phyloP scores from a whole-genome alignment of 768 basidiomycete species.

The Neoboletus subvelutipes region DNA sequence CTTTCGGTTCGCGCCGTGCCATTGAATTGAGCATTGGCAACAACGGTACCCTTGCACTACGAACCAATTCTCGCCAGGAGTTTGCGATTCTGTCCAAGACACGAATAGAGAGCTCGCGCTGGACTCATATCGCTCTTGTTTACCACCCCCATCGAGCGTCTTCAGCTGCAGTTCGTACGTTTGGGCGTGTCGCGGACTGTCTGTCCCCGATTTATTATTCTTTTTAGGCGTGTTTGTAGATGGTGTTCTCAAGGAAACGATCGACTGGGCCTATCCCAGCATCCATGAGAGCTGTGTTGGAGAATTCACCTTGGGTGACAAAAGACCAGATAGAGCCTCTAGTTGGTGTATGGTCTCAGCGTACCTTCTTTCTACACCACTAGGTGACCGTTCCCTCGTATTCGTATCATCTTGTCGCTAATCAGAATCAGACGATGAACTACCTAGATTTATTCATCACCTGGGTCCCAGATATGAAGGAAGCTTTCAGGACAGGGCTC shows the following conservation, averaged over 20 bases:
- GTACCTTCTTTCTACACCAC: constrained; percentile 55
- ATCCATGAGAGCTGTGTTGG: constrained; percentile 37
- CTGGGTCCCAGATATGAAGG: constrained; percentile 77
- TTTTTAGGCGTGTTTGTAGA: constrained; percentile 69
- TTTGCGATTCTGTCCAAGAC: constrained; percentile 45
- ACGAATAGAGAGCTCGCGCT: constrained; percentile 52
- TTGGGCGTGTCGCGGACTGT: background rate
- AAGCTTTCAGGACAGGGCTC: constrained; percentile 68
- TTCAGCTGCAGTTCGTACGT: constrained; percentile 61
- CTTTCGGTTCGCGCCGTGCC: constrained; percentile 30
- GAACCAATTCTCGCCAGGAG: constrained; percentile 39
- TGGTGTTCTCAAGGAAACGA: constrained; percentile 60
- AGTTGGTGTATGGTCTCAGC: constrained; percentile 69
- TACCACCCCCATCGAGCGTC: constrained; percentile 58
- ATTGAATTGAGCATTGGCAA: constrained; percentile 49
- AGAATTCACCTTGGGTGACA: constrained; percentile 58
- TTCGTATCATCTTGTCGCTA: constrained; percentile 6
- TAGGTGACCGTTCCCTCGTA: constrained; percentile 41
- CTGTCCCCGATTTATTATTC: constrained; percentile 1
- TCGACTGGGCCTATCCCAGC: constrained; percentile 66
- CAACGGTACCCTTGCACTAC: constrained; percentile 58
- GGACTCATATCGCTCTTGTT: constrained; percentile 72
- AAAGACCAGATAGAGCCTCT: constrained; percentile 35
- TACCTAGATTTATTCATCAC: constrained; percentile 75
- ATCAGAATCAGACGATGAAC: constrained; percentile 54